Evolutionary conservation across 257 asterid genomes (phyloP), one percentile per base, ranked within the genome.

Genomic region (Paulownia fortunei): DNA sequence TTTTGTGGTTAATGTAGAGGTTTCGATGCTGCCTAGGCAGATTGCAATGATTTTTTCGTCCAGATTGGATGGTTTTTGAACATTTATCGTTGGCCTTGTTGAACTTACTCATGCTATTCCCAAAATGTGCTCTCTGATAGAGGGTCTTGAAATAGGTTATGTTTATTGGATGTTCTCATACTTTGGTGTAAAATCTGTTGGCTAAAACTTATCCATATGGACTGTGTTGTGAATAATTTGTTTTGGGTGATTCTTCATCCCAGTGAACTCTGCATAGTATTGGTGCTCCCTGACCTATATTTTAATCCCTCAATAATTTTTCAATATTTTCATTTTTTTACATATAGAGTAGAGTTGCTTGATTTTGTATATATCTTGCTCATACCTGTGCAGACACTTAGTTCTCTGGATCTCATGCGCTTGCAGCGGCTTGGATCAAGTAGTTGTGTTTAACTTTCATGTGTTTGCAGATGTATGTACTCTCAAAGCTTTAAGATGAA

Each of bases 21-120:
- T 68, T 54, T 52, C 24, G 8, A 9, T 49, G 69, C 69, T 80
- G 46, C 51, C 36, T 59, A 58, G 72, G 66, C 44, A 66, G 74
- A 34, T 16, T 19, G 2, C 56, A 8, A 47, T 30, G 21, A 19
- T 42, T 21, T 27, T 78, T 10, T 36, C 13, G 69, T 67, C 52
- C 37, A 41, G 52, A 24, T 61, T 30, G 24, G 11, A 9, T 51
- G 59, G 42, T 71, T 5, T 44, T 2, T 23, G 24, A 46, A 19
- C 23, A 6, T 26, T 26, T 37, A 3, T 27, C 19, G 30, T 62
- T 79, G 68, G 61, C 72, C 74, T 55, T 62, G 46, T 61, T 62
- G 19, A n/a, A 47, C 16, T 54, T 55, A 47, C 39, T 42, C 16
- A 13, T 30, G 18, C 34, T 41, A 21, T 49, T 70, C 46, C 34